Conservation (phyloP, 208 protist species). For the Leishmania amazonensis region DNA sequence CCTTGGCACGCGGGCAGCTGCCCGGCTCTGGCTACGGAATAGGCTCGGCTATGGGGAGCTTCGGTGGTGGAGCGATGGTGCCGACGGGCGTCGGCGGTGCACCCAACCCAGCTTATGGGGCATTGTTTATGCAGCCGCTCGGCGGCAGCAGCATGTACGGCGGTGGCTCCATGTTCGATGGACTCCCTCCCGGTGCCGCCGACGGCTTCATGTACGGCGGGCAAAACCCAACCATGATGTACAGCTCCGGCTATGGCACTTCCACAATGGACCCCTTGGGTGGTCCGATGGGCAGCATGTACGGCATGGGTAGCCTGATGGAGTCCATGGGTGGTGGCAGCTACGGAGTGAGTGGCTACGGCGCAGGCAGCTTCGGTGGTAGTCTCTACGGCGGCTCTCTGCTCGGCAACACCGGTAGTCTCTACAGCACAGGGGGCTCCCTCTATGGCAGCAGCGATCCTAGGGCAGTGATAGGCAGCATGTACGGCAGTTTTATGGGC, state of each 20-base stretch:
- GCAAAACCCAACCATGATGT: background rate
- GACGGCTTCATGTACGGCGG: background rate
- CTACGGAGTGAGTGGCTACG: constrained; percentile 31
- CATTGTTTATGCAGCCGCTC: constrained; percentile 10
- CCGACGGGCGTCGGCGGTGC: background rate
- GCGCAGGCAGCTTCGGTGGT: constrained; percentile 32
- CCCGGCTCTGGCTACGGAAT: constrained; percentile 17
- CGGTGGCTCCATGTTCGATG: background rate
- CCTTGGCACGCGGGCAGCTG: background rate
- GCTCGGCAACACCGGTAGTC: constrained; percentile 37
- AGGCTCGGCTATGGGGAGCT: background rate
- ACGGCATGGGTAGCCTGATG: constrained; percentile 21
- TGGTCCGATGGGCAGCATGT: constrained; percentile 16
- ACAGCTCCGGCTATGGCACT: background rate
- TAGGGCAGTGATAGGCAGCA: constrained; percentile 40
- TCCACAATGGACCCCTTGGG: background rate
- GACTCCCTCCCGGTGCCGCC: background rate
- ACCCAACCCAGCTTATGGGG: constrained; percentile 9
- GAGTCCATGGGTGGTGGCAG: constrained; percentile 27
- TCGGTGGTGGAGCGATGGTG: background rate
- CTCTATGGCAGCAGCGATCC: constrained; percentile 40
- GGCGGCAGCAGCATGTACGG: background rate
- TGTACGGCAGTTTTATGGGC: constrained; percentile 41
- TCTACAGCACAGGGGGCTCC: constrained; percentile 48
- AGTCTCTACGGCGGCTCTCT: constrained; percentile 48